Conservation (phyloP, 441 rosid species). For the Gossypium trilobum region DNA sequence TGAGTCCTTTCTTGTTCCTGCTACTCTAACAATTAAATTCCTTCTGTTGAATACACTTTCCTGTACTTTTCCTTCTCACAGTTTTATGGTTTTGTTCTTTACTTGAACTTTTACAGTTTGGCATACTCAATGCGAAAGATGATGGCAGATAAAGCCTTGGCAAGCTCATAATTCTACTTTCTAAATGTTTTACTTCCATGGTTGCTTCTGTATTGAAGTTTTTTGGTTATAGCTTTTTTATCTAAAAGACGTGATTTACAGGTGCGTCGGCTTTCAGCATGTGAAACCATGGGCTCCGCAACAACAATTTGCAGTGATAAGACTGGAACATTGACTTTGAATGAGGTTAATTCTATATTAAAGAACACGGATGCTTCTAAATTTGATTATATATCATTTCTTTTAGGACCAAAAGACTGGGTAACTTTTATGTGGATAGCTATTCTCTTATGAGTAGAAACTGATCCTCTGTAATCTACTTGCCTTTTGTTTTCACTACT, state of each 20-base stretch:
- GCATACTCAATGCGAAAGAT: constrained; percentile 96
- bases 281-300: constrained; percentile 98
- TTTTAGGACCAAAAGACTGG: background rate
- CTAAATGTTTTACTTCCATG: background rate
- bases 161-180: constrained; percentile 30
- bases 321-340: constrained; percentile 88
- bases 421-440: background rate
- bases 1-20: background rate
- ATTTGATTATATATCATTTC: background rate
- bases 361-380: constrained; percentile 1
- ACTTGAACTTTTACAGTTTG: constrained; percentile 35
- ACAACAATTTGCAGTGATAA: constrained; percentile 94
- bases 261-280: constrained; percentile 96
- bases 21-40: constrained; percentile 13
- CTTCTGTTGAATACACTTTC: background rate
- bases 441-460: background rate
- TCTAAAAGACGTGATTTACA: constrained; percentile 32
- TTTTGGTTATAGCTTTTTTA: constrained; percentile 7
- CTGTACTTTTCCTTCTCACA: background rate
- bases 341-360: constrained; percentile 44
- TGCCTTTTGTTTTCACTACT: background rate
- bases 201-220: constrained; percentile 11
- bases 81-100: constrained; percentile 6
- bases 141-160: constrained; percentile 97
- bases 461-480: background rate